A percentile compares a stretch with the other conserved stretches of the same genome.
These are phyloP conservation scores for Candida golubevii DNA, from an alignment of 805 yeast genomes.

Conservation along the genomic window DNA sequence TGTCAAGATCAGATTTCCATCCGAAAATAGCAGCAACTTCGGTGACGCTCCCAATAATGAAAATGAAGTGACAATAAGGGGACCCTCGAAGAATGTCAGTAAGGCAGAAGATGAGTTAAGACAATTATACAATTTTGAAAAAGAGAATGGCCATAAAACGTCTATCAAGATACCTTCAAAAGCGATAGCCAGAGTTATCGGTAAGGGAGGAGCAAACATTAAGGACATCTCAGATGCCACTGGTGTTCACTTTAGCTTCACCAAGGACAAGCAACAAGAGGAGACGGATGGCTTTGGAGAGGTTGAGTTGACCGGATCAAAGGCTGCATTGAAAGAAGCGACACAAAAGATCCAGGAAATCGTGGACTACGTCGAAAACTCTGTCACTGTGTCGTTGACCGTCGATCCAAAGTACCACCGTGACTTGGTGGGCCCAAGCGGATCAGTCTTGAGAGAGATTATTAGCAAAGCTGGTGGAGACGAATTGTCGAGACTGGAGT, in stretches of 20 bases:
- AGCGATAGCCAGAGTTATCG: conserved; percentile 83
- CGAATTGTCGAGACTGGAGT: conserved; percentile 37
- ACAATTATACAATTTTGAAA: conserved; percentile 81
- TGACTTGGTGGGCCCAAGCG: conserved; percentile 73
- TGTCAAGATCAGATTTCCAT: conserved; percentile 75
- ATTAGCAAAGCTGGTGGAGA: conserved; percentile 73
- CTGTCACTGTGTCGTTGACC: conserved; percentile 50
- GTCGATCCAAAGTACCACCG: conserved; percentile 75
- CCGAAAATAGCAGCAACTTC: conserved; percentile 22
- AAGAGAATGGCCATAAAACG: conserved; percentile 72
- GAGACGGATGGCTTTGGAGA: conserved; percentile 53
- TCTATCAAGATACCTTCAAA: conserved; percentile 63
- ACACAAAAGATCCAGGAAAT: conserved; percentile 56
- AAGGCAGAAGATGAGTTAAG: conserved; percentile 79
- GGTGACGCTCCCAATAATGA: conserved; percentile 42
- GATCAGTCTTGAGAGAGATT: conserved; percentile 68
- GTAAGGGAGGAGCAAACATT: conserved; percentile 81
- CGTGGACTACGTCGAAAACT: conserved; percentile 62
- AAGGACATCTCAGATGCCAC: conserved; percentile 71
- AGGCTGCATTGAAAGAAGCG: conserved; percentile 70
- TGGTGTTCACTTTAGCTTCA: conserved; percentile 53
- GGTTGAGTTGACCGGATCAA: conserved; percentile 74
- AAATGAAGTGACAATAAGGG: conserved; percentile 69
- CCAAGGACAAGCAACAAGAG: conserved; percentile 38
- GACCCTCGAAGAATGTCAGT: conserved; percentile 86